Evolutionary conservation across 768 basidiomycete genomes (phyloP).

Genomic region (Chalciporus piperatus): DNA sequence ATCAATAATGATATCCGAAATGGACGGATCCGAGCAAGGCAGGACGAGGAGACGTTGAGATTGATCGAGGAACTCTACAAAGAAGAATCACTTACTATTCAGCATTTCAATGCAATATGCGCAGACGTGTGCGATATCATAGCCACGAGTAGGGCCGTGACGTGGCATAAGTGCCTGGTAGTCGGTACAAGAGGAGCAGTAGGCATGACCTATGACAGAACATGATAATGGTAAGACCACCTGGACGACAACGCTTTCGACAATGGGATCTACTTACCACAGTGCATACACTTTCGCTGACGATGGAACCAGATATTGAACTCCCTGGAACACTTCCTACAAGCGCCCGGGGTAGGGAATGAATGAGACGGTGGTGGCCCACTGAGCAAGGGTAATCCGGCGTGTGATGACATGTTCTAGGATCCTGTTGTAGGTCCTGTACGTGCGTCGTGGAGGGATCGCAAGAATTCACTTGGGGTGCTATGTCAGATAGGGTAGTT

Average conservation of each 20-base stretch:
- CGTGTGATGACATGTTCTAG: constrained; percentile 18
- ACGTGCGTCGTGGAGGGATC: not conserved
- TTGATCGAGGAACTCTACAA: not conserved
- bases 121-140: constrained; percentile 67
- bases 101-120: constrained; percentile 71
- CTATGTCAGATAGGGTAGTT: not conserved
- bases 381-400: constrained; percentile 70
- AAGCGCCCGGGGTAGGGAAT: constrained; percentile 34
- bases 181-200: constrained; percentile 72
- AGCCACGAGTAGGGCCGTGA: constrained; percentile 46
- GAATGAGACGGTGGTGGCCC: constrained; percentile 51
- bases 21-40: not conserved
- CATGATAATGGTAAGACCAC: not conserved
- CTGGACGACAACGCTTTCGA: not conserved
- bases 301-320: constrained; percentile 66
- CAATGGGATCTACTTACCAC: constrained; percentile 47
- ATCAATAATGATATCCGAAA: not conserved
- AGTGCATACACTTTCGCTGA: constrained; percentile 68
- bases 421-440: not conserved
- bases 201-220: constrained; percentile 53
- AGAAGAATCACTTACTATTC: constrained; percentile 44
- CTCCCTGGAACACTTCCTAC: constrained; percentile 73
- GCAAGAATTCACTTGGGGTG: not conserved
- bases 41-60: not conserved
- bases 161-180: constrained; percentile 80